A percentile compares a stretch with the other conserved stretches of the same genome.
Evolutionary conservation across 345 rosid genomes (phyloP).

Genomic region (Camelina laxa): DNA sequence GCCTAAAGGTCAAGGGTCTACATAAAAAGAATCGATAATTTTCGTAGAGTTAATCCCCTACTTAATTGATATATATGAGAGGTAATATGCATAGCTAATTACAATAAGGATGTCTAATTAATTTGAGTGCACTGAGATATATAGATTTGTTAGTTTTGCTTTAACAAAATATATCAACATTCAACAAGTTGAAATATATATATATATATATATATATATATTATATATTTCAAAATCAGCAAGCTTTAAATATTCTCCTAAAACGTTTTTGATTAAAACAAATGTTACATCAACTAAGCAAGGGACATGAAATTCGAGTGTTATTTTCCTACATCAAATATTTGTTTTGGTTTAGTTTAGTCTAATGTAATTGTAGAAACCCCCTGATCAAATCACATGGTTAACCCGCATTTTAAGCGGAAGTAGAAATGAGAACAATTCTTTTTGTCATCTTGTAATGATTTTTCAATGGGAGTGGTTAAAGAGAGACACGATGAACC

Average conservation of each 20-base stretch:
- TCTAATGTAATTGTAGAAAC: conserved; percentile 5
- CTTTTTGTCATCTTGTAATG: conserved; percentile 41
- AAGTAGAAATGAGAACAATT: conserved; percentile 35
- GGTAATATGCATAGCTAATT: conserved; percentile 19
- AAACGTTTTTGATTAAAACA: neutral
- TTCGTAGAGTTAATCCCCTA: neutral
- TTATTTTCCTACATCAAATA: neutral
- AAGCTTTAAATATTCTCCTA: neutral
- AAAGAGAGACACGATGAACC: conserved; percentile 37
- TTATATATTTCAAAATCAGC: neutral
- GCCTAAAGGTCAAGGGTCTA: conserved; percentile 45
- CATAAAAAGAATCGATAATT: neutral
- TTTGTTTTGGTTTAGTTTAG: conserved; percentile 8
- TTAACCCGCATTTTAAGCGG: conserved; percentile 43
- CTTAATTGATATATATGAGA: neutral
- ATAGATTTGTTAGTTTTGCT: conserved; percentile 4
- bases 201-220: no score
- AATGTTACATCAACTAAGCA: neutral
- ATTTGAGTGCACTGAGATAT: neutral
- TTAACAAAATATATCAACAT: neutral
- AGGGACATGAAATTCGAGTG: conserved; percentile 1
- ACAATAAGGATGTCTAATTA: conserved; percentile 18
- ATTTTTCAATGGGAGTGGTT: conserved; percentile 48
- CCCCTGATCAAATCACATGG: conserved; percentile 42
- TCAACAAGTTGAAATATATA: conserved; percentile 1